Conservation (phyloP, 139 green algal species). For the Haematococcus sp. region DNA sequence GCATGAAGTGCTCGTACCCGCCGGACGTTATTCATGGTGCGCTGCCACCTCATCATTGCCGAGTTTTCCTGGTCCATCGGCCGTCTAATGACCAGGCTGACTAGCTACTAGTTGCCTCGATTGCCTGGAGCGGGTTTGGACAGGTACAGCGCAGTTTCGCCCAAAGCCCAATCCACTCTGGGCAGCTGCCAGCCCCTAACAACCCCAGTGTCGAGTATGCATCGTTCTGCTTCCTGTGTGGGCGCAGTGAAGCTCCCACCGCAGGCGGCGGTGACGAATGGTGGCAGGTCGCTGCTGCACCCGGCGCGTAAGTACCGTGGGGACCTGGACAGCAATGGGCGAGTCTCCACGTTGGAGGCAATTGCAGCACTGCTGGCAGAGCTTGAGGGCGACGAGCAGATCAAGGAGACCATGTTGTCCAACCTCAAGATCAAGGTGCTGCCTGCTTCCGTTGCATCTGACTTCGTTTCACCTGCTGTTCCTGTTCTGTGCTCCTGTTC, state of each 20-base stretch:
- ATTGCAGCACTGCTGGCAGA: constrained; percentile 26
- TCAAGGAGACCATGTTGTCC: not conserved
- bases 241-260: constrained; percentile 21
- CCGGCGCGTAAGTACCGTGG: constrained; percentile 27
- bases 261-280: not conserved
- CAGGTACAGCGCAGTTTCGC: too few species aligned
- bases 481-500: too few species aligned
- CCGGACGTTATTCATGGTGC: not conserved
- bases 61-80: too few species aligned
- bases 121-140: too few species aligned
- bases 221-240: too few species aligned
- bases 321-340: constrained; percentile 26
- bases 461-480: too few species aligned
- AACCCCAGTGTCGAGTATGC: too few species aligned
- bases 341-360: constrained; percentile 31
- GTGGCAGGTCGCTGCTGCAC: constrained; percentile 12
- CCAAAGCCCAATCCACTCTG: too few species aligned
- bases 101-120: too few species aligned
- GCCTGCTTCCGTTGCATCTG: too few species aligned
- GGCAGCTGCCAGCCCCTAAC: too few species aligned
- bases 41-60: not conserved
- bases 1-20: constrained; percentile 32
- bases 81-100: too few species aligned
- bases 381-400: constrained; percentile 16
- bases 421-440: constrained; percentile 12